Conservation (phyloP, 2,329 filamentous ascomycete genomes). For the Ascosphaera pollenicola region DNA sequence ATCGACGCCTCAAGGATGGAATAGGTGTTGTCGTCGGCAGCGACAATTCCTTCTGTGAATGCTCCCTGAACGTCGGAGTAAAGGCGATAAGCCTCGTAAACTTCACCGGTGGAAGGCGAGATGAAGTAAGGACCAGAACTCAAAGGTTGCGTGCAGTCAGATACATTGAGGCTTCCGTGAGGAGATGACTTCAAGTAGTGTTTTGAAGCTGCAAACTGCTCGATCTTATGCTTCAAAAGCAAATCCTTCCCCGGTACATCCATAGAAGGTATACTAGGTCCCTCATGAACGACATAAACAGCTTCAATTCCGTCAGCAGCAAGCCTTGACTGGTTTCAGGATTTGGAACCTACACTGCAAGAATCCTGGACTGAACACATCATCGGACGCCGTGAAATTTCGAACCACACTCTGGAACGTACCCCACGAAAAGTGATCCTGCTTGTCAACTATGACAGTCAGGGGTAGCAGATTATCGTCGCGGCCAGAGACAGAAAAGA, state of each 20-base stretch:
- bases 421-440: not conserved
- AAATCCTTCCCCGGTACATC: not conserved
- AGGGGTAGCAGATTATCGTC: not conserved
- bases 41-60: slow-evolving; percentile 26
- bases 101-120: slow-evolving; percentile 18
- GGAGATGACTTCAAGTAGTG: not conserved
- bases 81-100: slow-evolving; percentile 27
- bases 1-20: not conserved
- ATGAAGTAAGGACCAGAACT: slow-evolving; percentile 27
- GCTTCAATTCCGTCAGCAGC: not conserved
- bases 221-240: not conserved
- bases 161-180: not conserved
- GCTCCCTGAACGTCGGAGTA: slow-evolving; percentile 28
- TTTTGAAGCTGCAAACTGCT: not conserved
- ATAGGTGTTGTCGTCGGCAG: slow-evolving; percentile 4
- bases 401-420: not conserved
- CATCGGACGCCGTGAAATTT: not conserved
- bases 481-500: not conserved
- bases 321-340: not conserved
- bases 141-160: not conserved
- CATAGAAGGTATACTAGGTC: not conserved
- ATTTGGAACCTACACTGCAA: not conserved
- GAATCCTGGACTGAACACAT: not conserved
- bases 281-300: not conserved
- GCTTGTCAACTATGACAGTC: not conserved